Evolutionary conservation across 495 filamentous ascomycete species (phyloP).

Genomic region (Trichocladium uniseriatum): DNA sequence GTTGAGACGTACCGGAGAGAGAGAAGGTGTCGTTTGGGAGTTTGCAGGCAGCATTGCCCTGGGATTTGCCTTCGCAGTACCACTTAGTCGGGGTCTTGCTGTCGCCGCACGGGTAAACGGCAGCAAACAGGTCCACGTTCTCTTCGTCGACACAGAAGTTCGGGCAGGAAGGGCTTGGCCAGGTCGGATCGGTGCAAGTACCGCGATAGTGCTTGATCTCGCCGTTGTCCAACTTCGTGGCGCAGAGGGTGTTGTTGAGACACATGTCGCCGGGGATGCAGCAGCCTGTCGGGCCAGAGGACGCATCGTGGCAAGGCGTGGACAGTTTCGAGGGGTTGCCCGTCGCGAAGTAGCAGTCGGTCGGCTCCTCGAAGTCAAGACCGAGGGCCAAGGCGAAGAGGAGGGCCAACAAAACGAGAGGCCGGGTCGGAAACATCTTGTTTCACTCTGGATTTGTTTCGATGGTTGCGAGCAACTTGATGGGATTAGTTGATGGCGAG

Average conservation of each 20-base stretch:
- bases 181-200: neutral
- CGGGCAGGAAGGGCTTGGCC: neutral
- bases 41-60: too few species aligned
- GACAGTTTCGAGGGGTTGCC: neutral
- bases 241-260: conserved; percentile 8
- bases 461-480: too few species aligned
- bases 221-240: neutral
- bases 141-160: neutral
- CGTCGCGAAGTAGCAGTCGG: neutral
- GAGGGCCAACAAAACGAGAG: neutral
- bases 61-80: neutral
- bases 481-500: too few species aligned
- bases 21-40: neutral
- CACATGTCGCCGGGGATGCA: conserved; percentile 5
- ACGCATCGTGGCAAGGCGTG: neutral
- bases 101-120: neutral
- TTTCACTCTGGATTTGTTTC: too few species aligned
- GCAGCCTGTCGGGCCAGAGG: neutral
- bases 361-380: neutral
- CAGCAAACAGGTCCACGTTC: neutral
- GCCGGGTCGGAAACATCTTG: neutral
- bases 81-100: neutral
- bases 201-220: conserved; percentile 6
- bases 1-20: neutral
- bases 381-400: neutral